These are phyloP conservation scores for Emericellopsis cladophorae DNA, from an alignment of 2,329 filamentous ascomycete species.

Conservation along the genomic window DNA sequence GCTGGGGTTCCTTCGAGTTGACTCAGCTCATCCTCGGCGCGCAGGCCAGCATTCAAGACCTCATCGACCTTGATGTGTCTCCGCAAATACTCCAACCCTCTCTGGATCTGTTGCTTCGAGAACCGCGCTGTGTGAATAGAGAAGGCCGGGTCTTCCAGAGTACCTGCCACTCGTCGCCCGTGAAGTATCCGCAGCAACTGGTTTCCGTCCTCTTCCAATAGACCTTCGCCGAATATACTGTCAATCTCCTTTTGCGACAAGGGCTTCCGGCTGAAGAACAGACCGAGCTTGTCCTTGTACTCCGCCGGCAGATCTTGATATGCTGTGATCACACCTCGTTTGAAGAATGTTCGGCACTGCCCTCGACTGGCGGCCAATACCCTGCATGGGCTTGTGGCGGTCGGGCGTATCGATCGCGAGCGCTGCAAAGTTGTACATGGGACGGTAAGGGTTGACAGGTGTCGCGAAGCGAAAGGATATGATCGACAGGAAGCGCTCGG, in stretches of 20 bases:
- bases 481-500: constrained; percentile 2
- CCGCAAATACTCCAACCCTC: constrained; percentile 42
- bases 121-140: constrained; percentile 32
- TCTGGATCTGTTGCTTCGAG: constrained; percentile 24
- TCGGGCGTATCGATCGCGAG: constrained; percentile 2
- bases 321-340: constrained; percentile 27
- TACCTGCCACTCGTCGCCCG: constrained; percentile 50
- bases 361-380: constrained; percentile 4
- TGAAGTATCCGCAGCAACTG: constrained; percentile 44
- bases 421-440: constrained; percentile 3
- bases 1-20: constrained; percentile 18
- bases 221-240: constrained; percentile 34
- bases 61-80: constrained; percentile 44
- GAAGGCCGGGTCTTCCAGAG: constrained; percentile 44
- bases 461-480: constrained; percentile 6
- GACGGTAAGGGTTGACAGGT: constrained; percentile 7
- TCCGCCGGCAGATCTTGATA: constrained; percentile 45
- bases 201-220: constrained; percentile 34
- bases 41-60: constrained; percentile 43
- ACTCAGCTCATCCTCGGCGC: constrained; percentile 50
- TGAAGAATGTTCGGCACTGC: constrained; percentile 19
- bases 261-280: constrained; percentile 38
- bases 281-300: constrained; percentile 42
- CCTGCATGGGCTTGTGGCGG: background rate
- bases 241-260: constrained; percentile 32